Evolutionary conservation across 2,329 filamentous ascomycete species (phyloP).

Genomic region (Beauveria rudraprayagi): DNA sequence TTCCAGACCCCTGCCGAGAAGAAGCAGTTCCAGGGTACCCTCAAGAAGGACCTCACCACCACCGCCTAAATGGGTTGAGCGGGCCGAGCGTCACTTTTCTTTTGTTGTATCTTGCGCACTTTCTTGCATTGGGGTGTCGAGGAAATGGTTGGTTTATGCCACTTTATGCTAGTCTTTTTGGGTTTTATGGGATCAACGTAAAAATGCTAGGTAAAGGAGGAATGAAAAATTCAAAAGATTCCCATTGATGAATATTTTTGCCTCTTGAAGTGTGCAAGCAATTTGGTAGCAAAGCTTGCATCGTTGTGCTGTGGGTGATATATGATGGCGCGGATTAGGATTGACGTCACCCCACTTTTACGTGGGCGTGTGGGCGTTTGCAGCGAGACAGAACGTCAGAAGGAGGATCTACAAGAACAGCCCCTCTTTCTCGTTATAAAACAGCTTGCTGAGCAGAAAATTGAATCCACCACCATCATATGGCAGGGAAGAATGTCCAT

Average conservation of each 20-base stretch:
- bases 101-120: slow-evolving; percentile 36
- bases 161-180: slow-evolving; percentile 28
- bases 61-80: slow-evolving; percentile 31
- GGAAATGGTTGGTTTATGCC: slow-evolving; percentile 33
- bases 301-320: not conserved
- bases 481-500: not conserved
- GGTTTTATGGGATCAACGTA: slow-evolving; percentile 28
- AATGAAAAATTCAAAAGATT: slow-evolving; percentile 28
- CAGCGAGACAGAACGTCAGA: not conserved
- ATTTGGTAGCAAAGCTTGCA: not conserved
- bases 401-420: slow-evolving; percentile 8
- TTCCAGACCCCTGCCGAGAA: slow-evolving; percentile 99
- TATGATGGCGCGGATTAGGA: not conserved
- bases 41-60: slow-evolving; percentile 89
- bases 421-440: not conserved
- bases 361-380: slow-evolving; percentile 10
- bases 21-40: slow-evolving; percentile 91
- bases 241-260: slow-evolving; percentile 16
- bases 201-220: slow-evolving; percentile 27
- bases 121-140: slow-evolving; percentile 44
- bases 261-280: not conserved
- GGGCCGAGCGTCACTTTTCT: slow-evolving; percentile 25
- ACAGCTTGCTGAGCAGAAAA: not conserved
- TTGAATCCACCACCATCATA: not conserved
- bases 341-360: slow-evolving; percentile 26